Conservation (phyloP, 305 asterid genomes). For the Fraxinus platypoda region DNA sequence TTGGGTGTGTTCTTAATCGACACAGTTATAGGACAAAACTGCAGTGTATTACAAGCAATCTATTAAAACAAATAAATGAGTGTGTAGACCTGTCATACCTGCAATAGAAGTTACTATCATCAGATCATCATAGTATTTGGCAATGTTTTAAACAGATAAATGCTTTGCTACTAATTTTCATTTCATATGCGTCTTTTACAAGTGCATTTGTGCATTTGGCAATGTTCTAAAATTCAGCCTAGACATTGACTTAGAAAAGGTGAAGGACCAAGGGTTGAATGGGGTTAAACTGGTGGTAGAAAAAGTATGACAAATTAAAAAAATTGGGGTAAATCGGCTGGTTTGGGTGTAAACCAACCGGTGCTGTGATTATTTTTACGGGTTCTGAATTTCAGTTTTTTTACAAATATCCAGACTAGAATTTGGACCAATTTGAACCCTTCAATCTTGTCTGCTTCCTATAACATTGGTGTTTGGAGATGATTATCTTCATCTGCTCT, state of each 20-base stretch:
- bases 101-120: background rate
- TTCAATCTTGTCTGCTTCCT: constrained; percentile 5
- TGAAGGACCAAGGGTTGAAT: background rate
- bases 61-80: background rate
- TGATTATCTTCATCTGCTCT: background rate
- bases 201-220: background rate
- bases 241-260: background rate
- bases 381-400: background rate
- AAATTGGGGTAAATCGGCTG: background rate
- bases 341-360: background rate
- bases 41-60: background rate
- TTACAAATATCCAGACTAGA: background rate
- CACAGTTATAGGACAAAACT: background rate
- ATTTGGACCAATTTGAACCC: background rate
- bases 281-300: background rate
- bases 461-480: background rate
- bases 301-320: background rate
- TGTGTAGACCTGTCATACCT: constrained; percentile 9
- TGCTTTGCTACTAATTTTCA: background rate
- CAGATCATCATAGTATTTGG: background rate
- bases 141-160: background rate
- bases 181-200: background rate
- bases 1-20: background rate
- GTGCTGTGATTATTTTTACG: background rate
- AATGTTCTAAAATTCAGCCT: background rate